Evolutionary conservation across 1,284 basidiomycete species (phyloP).

Genomic region (Cryptococcus sp.): DNA sequence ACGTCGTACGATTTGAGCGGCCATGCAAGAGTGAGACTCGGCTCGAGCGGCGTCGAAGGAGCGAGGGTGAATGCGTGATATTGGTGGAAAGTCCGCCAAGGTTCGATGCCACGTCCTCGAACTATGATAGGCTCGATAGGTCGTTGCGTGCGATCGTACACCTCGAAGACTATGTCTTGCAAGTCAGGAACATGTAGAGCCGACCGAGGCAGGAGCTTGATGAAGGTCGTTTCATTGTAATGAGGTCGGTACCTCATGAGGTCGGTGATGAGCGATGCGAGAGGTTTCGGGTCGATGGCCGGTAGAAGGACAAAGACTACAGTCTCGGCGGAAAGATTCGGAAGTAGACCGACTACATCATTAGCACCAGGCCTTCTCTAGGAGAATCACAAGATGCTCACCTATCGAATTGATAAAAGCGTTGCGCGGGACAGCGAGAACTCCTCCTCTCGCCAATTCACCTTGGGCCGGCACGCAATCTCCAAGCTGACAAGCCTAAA

Average conservation of each 20-base stretch:
- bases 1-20: slow-evolving; percentile 37
- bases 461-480: neutral
- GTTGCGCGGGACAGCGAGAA: neutral
- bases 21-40: slow-evolving; percentile 31
- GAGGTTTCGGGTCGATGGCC: neutral
- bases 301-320: slow-evolving; percentile 13
- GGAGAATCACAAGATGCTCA: too few relatives aligned
- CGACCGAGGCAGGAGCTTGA: slow-evolving; percentile 14
- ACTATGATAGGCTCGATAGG: slow-evolving; percentile 16
- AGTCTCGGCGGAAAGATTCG: too few relatives aligned
- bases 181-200: neutral
- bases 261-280: neutral
- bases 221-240: slow-evolving; percentile 2
- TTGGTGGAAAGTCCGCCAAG: slow-evolving; percentile 11
- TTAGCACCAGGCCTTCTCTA: too few relatives aligned
- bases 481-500: neutral
- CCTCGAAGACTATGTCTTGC: slow-evolving; percentile 21
- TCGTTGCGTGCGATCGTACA: slow-evolving; percentile 28
- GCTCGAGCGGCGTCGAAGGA: slow-evolving; percentile 14
- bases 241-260: neutral
- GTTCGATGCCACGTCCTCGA: slow-evolving; percentile 14
- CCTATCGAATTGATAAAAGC: neutral
- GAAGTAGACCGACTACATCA: too few relatives aligned
- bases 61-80: slow-evolving; percentile 35
- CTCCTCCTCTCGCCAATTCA: neutral